Base-by-base conservation (phyloP, 371 early-diverging fungal genomes). In the Antonospora locustae region DNA sequence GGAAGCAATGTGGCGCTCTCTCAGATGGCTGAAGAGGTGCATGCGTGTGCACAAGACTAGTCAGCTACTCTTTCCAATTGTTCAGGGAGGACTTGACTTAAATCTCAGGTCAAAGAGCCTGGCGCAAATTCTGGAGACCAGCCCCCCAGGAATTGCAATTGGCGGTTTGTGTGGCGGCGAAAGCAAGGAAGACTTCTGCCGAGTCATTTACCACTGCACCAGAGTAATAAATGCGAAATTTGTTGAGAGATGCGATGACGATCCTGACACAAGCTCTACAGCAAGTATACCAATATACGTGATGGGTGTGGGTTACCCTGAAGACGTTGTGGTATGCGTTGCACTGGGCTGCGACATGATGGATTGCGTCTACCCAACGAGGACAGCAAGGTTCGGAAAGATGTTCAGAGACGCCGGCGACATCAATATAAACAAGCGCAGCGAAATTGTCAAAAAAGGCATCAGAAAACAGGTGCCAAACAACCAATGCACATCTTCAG, bases 261-360 rank as follows among this genome's bases (percentile, higher is more conserved):
- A n/a, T n/a, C n/a, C n/a, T n/a, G n/a, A n/a, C n/a, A n/a, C n/a
- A n/a, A n/a, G n/a, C n/a, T n/a, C n/a, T n/a, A 87, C 88, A 28
- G 72, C 81, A 24, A 76, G 75, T 56, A 86, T 88, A 55, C 90
- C 92, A 6, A 81, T 82, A 55, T 91, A 90, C 73, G 86, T 89
- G 71, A 91, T 91, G 92, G 92, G 92, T 24, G 85, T 91, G 19
- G 92, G 92, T 65, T 86, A 90, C 64, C 87, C 88, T 2, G 86
- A 84, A 58, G 89, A 90, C 73, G 67, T 90, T 62, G 84, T 90
- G 3, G 84, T 91, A 0, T 87, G 87, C 75, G 79, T 82, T 28
- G 87, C 89, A 22, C 74, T 91, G 43, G 92, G 92, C 47, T 84
- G 85, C 20, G 90, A 90, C 70, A 90, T 89, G 90, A 86, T 81